Base-by-base conservation (phyloP, 108 stramenopile genomes). In the Mediolabrus comicus region DNA sequence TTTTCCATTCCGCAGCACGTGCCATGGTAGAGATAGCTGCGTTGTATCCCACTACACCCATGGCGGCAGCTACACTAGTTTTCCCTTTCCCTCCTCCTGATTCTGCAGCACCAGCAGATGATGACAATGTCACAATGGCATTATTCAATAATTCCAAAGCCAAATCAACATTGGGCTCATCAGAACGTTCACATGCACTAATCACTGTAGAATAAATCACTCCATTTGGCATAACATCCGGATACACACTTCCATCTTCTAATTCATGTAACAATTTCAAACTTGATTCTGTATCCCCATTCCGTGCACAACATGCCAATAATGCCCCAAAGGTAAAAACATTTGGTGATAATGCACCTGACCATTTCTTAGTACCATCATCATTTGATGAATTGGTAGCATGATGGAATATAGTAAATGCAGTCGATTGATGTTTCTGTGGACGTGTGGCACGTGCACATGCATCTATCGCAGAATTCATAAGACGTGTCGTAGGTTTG, bases 11-110 rank as follows among this genome's bases (percentile, higher is more conserved):
- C 3, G 77, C 86, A 3, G 81, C 81, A 19, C 78, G 69, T 25
- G 91, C 88, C 76, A 87, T 85, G 17, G 88, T 89, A 11, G 85
- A 89, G 43, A 93, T 79, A 19, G 83, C 92, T 1, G 89, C 81
- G 65, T 93, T 93, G 83, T 85, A 93, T 16, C 89, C 92, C n/a
- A 90, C 87, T 6, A 93, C 86, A 43, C 74, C 87, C 86, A 93
- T 82, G 19, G 74, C 24, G 36, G 53, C 67, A 29, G 72, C 41
- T 24, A 69, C 61, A 51, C 74, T 22, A 22, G 3, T 4, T 28
- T 19, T 28, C 8, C 65, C 65, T 1, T 33, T 14, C 41, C 65
- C 65, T 34, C 13, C 16, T 16, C 14, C 41, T 35, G 65, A n/a
- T n/a, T n/a, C n/a, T n/a, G n/a, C n/a, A n/a, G n/a, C n/a, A n/a